Evolutionary conservation across 176 grass and related monocot species (phyloP), one percentile per base, ranked within the genome.

Genomic region (Triticum urartu): DNA sequence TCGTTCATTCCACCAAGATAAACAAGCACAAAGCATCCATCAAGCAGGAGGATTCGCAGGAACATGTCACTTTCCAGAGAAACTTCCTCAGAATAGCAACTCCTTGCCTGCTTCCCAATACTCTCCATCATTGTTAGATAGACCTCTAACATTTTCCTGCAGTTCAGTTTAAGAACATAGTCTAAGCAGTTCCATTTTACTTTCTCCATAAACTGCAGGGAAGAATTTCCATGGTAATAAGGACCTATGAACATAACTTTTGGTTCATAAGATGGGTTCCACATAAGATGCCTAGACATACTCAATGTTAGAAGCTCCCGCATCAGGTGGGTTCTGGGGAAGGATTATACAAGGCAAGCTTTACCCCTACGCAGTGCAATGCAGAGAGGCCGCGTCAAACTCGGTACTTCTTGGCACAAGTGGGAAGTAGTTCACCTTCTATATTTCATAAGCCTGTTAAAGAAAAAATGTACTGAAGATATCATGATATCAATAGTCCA

Each of bases 21-120:
- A 47, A 75, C 48, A 79, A 62, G 56, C 8, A 79, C 0, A 59
- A 79, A 79, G 77, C 77, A 79, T 39, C 32, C 54, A 10, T 79
- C 77, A 22, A 79, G 34, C 5, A 79, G 36, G 9, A 79, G 56
- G 56, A 79, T 79, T 21, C 35, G 34, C 33, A 62, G 11, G 11
- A 62, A 79, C 5, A 61, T 62, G 18, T 62, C 59, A 22, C 33
- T 79, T 20, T 25, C 77, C 21, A 62, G 21, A 13, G 30, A n/a
- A 60, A 62, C 35, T 24, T 79, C 18, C 20, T 79, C 20, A 4
- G 76, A 62, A 33, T 79, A 79, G 5, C 54, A 62, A 14, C 33
- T 40, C 20, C 77, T 62, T 62, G 50, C 18, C 12, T 39, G 56
- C n/a, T 39, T 62, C 56, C 25, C 77, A 0, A 62, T 1, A 61